Evolutionary conservation across 805 yeast genomes (phyloP), one percentile per base, ranked within the genome.

Genomic region (Candida chilensis): DNA sequence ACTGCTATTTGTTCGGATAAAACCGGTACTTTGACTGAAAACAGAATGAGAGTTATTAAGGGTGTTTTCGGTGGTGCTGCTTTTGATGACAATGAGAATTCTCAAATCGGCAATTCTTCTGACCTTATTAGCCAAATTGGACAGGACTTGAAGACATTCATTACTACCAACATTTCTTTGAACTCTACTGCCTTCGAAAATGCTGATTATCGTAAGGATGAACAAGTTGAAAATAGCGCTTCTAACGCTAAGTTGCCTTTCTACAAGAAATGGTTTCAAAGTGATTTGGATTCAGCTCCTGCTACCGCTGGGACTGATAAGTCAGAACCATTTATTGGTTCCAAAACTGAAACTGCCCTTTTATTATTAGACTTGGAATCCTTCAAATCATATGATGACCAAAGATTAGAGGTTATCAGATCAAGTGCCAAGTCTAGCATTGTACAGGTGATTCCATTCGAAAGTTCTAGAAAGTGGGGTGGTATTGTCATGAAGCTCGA

Each of bases 1-100:
- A 92, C 97, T 10, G 92, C 96, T 4, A 69, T 92, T 30, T 92
- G 98, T 55, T 87, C 96, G 1, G 98, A 92, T 60, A 90, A 92
- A 54, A 92, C 98, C 1, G 98, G 98, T 36, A 92, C 99, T 9
- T 67, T 92, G 34, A 92, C 99, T 2, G 95, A 87, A 52, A 92
- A 92, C 53, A 69, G 67, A 45, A 92, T 92, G 99, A 73, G 86
- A 22, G 87, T 92, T 5, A 95, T 87, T 8, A 71, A 68, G 33
- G 95, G 92, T 3, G 58, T 71, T 16, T 47, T 87, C 19, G 94
- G 92, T 7, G 52, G 55, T 25, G 34, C 54, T n/a, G 62, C 61
- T 27, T 77, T 80, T 41, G 74, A 75, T 40, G 78, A 73, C n/a
- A 32, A 47, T 18, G 34, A n/a, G n/a, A n/a, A n/a, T n/a, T n/a